Base-by-base conservation (phyloP, 2,329 filamentous ascomycete genomes). In the Nemania diffusa region DNA sequence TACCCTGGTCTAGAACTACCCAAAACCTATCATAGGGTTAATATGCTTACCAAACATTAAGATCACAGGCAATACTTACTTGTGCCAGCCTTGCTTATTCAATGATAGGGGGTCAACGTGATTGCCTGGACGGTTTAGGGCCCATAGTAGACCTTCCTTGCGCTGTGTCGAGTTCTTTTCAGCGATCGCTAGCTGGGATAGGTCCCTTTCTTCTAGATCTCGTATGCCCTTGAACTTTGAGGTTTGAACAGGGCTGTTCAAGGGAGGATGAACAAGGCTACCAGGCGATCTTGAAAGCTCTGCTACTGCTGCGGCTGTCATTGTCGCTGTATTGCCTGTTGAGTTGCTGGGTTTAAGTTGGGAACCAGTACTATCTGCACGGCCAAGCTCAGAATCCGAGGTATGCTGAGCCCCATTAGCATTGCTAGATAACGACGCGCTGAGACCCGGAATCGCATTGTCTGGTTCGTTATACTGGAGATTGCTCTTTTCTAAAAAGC, bases 1-100 rank as follows among this genome's bases (percentile, higher is more conserved):
- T 97, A 26, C 96, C 96, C 79, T 97, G 94, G 78, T 98, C 97
- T 51, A 99, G 85, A 1, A 99, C 96, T 71, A 99, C 97, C 96
- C 96, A 99, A 81, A 98, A 99, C 77, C 94, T 97, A 73, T 13
- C 4, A 46, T 1, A 56, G 57, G 26, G 60, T 72, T 60, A 74
- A 68, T 69, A 51, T 20, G 6, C 24, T 37, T 11, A 32, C 34
- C n/a, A 7, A 61, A 15, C 40, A 32, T 13, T n/a, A 2, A 24
- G 9, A 40, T 50, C 7, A 22, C 37, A 20, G 37, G 42, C 8
- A 59, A 17, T 57, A 87, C 91, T 82, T 84, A 97, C 92, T 99
- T 99, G 80, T 99, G 96, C 96, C 96, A 99, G 57, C 93, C 94
- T 80, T 97, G 94, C 78, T 98, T 97, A 77, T 97, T 98, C 73